phyloP scores from a whole-genome alignment of 2,329 filamentous ascomycete species.

The Ophiostoma ulmi region DNA sequence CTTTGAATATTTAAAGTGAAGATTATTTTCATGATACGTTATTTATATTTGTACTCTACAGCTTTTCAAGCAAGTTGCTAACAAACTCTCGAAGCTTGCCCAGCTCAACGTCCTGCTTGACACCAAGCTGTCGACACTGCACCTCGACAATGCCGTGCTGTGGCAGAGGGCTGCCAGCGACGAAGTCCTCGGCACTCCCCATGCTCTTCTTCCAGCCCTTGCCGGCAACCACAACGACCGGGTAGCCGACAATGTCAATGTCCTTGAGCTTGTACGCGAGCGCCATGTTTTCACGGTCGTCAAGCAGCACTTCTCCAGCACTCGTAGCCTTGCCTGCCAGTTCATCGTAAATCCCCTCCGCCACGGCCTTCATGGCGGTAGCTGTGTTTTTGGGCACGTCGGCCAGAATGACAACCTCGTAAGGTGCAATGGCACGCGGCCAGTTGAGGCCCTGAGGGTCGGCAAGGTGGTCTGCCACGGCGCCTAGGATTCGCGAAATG shows the following conservation, averaged over 20 bases:
- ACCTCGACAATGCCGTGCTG: slow-evolving; percentile 57
- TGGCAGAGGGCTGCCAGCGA: slow-evolving; percentile 37
- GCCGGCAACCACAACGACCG: slow-evolving; percentile 74
- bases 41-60: slow-evolving; percentile 37
- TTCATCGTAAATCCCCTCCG: slow-evolving; percentile 58
- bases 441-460: slow-evolving; percentile 76
- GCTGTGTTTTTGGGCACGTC: neutral
- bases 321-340: slow-evolving; percentile 37
- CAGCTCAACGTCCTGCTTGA: slow-evolving; percentile 56
- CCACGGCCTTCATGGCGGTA: slow-evolving; percentile 41
- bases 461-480: slow-evolving; percentile 69
- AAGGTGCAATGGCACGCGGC: slow-evolving; percentile 83
- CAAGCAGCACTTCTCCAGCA: slow-evolving; percentile 52
- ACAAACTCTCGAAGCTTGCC: slow-evolving; percentile 46
- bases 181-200: slow-evolving; percentile 38
- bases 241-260: slow-evolving; percentile 84
- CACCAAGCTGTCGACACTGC: slow-evolving; percentile 64
- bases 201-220: slow-evolving; percentile 57
- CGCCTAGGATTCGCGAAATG: slow-evolving; percentile 82
- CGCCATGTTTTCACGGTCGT: slow-evolving; percentile 63
- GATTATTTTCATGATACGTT: neutral
- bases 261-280: slow-evolving; percentile 85
- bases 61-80: slow-evolving; percentile 42
- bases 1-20: neutral
- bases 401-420: slow-evolving; percentile 63